Conservation (phyloP, 768 basidiomycete genomes). For the Lentinula edodes region DNA sequence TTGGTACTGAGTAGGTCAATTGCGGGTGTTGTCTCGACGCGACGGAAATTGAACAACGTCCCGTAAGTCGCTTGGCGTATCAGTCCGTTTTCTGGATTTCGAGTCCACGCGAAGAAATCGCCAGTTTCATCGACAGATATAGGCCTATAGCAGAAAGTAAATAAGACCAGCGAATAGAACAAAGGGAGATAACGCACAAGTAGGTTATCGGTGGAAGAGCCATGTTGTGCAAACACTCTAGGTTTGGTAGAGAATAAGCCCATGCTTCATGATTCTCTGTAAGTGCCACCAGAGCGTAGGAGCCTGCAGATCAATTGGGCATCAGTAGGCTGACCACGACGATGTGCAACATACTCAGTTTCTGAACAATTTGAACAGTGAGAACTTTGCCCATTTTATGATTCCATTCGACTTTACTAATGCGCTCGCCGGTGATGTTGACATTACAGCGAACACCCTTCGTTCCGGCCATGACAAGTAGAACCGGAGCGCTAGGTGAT, state of each 20-base stretch:
- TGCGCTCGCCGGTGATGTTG: conserved; percentile 59
- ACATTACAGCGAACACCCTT: conserved; percentile 53
- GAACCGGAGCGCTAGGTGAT: conserved; percentile 15
- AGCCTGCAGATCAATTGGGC: conserved; percentile 24
- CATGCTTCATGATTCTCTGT: conserved; percentile 44
- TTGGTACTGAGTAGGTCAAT: conserved; percentile 43
- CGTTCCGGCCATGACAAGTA: conserved; percentile 44
- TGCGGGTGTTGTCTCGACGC: conserved; percentile 44
- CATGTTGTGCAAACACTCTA: conserved; percentile 50
- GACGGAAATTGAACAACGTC: conserved; percentile 54
- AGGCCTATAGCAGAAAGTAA: conserved; percentile 15
- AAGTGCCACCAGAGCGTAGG: conserved; percentile 50
- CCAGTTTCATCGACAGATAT: conserved; percentile 44
- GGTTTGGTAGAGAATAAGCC: conserved; percentile 58
- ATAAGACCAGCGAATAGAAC: not conserved
- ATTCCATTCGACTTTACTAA: conserved; percentile 65
- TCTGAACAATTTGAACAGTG: conserved; percentile 50
- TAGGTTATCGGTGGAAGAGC: conserved; percentile 27
- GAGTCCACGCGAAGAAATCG: conserved; percentile 46
- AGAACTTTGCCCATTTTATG: conserved; percentile 44
- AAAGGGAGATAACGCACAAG: conserved; percentile 22
- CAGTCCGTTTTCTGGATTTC: conserved; percentile 25
- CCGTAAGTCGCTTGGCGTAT: conserved; percentile 41
- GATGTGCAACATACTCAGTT: conserved; percentile 41
- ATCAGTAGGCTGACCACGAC: not conserved